Base-by-base conservation (phyloP, 768 basidiomycete genomes). In the Chlorophyllum brunneum region DNA sequence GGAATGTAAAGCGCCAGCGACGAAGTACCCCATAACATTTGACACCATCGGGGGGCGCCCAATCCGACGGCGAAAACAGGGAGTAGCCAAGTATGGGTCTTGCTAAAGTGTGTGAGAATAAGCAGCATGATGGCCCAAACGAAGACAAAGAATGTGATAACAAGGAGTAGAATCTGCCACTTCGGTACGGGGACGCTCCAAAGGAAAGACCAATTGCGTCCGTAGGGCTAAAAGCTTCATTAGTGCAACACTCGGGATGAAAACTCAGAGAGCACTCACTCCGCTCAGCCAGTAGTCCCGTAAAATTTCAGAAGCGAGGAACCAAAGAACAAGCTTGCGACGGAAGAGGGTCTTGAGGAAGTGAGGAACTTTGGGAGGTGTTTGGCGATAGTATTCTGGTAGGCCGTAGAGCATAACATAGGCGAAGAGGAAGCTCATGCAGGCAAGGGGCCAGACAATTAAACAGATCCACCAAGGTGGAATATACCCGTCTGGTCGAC, bases 1-100 rank as follows among this genome's bases (percentile, higher is more conserved):
- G 94, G 92, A 54, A 97, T 86, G 65, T 95, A 97, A 13, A 94
- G 70, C 3, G 91, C 94, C 38, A 97, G 79, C 27, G 92, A 93
- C 4, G 93, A 95, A 7, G 92, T 94, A 61, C 94, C 93, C 94
- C 94, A 97, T 41, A 94, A 70, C 83, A 94, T 95, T 82, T 95
- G 94, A 75, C 94, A 95, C 94, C 94, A 97, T 62, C 91, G 71
- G 9, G 94, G 94, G 24, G 92, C 91, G 38, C 94, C 94, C 48
- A 97, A 79, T 62, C 94, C 94, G 43, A 97, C 92, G 5, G 94
- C 94, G 62, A 97, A 97, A 6, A 97, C 91, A 40, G 94, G 92
- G 34, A 97, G 72, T 16, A 97, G 73, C 94, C 94, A 97, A 7
- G 94, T 97, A 64, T 97, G 94, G 9, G 90, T 89, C 69, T 95